Conservation (phyloP, 129 eudicot species). For the Flaveria bidentis region DNA sequence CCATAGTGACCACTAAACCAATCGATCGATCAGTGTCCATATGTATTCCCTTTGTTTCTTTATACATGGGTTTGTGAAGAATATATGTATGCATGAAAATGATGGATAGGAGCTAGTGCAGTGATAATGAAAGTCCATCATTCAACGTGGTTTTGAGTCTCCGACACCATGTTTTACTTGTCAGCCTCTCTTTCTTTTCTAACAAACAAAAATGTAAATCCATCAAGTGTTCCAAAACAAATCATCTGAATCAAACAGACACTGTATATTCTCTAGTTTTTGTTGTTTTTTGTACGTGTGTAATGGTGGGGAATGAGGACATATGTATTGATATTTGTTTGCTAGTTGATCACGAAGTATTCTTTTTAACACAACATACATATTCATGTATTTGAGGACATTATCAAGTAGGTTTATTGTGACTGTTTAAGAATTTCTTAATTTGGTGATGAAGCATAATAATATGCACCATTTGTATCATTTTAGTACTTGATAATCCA, state of each 20-base stretch:
- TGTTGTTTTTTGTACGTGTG: conserved; percentile 30
- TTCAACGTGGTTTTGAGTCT: conserved; percentile 30
- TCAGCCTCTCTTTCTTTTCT: conserved; percentile 35
- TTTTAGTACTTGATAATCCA: not conserved
- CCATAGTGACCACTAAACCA: conserved; percentile 7
- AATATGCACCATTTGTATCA: conserved; percentile 11
- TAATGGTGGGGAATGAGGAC: conserved; percentile 23
- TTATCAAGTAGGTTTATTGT: not conserved
- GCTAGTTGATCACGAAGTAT: not conserved
- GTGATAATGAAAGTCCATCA: conserved; percentile 28
- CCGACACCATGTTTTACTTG: conserved; percentile 44
- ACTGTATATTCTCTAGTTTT: conserved; percentile 28
- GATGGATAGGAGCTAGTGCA: conserved; percentile 10
- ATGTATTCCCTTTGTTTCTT: conserved; percentile 11
- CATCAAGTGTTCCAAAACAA: conserved; percentile 34
- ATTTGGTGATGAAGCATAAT: not conserved
- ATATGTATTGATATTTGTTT: conserved; percentile 9
- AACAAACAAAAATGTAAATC: conserved; percentile 40
- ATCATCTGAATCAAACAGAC: conserved; percentile 26
- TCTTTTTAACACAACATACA: not conserved
- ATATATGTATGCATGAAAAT: conserved; percentile 18
- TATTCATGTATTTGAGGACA: not conserved
- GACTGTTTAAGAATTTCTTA: not conserved
- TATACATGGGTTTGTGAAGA: not conserved
- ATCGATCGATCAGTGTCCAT: not conserved